These are phyloP conservation scores for Dimargaris xerosporica DNA, from an alignment of 192 early-diverging fungal genomes.

Conservation along the genomic window DNA sequence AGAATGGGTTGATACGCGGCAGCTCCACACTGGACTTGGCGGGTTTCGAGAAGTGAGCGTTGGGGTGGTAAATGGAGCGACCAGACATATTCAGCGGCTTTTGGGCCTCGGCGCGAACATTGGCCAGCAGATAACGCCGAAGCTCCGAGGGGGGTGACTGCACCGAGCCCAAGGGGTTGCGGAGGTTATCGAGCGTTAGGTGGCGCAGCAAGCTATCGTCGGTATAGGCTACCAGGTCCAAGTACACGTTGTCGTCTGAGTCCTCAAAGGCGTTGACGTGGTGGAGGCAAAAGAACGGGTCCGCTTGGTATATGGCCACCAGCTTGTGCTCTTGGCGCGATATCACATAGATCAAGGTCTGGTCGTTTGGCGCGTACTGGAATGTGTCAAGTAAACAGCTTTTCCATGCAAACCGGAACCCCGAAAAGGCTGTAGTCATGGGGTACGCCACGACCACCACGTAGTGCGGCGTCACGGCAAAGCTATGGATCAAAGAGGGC, in stretches of 20 bases:
- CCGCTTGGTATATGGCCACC: constrained; percentile 49
- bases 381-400: constrained; percentile 57
- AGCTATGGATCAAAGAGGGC: constrained; percentile 58
- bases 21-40: constrained; percentile 34
- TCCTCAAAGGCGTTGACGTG: constrained; percentile 61
- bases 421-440: constrained; percentile 38
- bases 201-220: constrained; percentile 44
- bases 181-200: constrained; percentile 35
- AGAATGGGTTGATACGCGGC: constrained; percentile 31
- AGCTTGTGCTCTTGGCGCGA: constrained; percentile 47
- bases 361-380: constrained; percentile 37
- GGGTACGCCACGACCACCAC: constrained; percentile 56
- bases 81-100: constrained; percentile 26
- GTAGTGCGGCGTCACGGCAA: constrained; percentile 55
- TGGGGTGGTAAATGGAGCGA: constrained; percentile 14
- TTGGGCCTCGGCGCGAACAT: constrained; percentile 41
- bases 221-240: constrained; percentile 47
- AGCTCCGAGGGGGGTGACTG: constrained; percentile 33
- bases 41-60: constrained; percentile 21
- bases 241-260: constrained; percentile 37
- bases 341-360: constrained; percentile 56
- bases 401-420: constrained; percentile 50
- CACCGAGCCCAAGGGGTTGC: constrained; percentile 24
- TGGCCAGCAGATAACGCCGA: constrained; percentile 41
- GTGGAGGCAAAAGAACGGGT: constrained; percentile 45